phyloP scores from a whole-genome alignment of 768 basidiomycete genomes.

The Lanmaoa rubissima region DNA sequence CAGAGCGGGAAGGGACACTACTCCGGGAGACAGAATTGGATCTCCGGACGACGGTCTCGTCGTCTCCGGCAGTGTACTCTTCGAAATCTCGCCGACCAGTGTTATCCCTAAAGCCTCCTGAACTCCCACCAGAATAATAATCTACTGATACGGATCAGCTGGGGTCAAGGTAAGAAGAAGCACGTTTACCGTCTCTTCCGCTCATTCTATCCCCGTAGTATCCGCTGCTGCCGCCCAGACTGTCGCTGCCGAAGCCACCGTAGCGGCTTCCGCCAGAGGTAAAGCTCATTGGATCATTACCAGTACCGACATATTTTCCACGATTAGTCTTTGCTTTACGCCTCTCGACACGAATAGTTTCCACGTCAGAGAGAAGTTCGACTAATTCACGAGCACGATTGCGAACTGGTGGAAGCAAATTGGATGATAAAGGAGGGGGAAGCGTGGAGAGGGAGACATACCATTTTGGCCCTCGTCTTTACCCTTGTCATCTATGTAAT shows the following conservation, averaged over 20 bases:
- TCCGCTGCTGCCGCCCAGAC: constrained; percentile 33
- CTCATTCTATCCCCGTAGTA: constrained; percentile 46
- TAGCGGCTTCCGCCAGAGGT: constrained; percentile 54
- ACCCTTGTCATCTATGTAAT: constrained; percentile 97
- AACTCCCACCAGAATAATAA: constrained; percentile 41
- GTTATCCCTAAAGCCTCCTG: constrained; percentile 61
- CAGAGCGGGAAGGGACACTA: constrained; percentile 26
- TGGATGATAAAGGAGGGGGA: neutral
- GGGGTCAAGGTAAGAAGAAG: neutral
- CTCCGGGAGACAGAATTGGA: constrained; percentile 39
- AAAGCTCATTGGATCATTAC: constrained; percentile 78
- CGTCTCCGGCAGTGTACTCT: constrained; percentile 96
- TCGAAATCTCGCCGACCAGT: constrained; percentile 65
- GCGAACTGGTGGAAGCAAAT: constrained; percentile 60
- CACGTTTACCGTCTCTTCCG: constrained; percentile 37
- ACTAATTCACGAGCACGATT: constrained; percentile 92
- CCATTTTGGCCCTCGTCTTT: constrained; percentile 99
- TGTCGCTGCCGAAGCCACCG: constrained; percentile 70
- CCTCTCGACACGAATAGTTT: constrained; percentile 83
- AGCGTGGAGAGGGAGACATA: constrained; percentile 32
- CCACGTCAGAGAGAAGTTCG: constrained; percentile 89
- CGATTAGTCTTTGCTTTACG: constrained; percentile 91
- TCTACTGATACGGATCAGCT: constrained; percentile 27
- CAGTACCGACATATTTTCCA: constrained; percentile 84
- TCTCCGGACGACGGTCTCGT: constrained; percentile 53